Percentiles rank a stretch among this genome's conserved stretches.
phyloP scores from a whole-genome alignment of 768 basidiomycete species.

The Lepiota venenata region DNA sequence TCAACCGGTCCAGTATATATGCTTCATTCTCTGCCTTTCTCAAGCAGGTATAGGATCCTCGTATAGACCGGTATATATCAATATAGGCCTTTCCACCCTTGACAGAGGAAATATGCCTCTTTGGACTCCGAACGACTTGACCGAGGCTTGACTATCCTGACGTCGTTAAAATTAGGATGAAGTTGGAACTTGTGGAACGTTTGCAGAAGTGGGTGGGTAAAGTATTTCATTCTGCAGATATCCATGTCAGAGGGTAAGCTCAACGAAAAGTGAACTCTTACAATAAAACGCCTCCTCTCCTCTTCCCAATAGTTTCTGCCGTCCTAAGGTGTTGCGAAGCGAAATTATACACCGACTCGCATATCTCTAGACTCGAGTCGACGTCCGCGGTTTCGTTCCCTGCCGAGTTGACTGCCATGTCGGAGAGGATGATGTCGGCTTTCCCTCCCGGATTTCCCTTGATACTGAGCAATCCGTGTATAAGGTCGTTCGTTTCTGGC shows the following conservation, averaged over 20 bases:
- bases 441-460: constrained; percentile 31
- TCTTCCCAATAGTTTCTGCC: constrained; percentile 38
- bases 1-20: too few relatives aligned
- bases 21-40: too few relatives aligned
- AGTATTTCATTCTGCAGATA: constrained; percentile 73
- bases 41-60: too few relatives aligned
- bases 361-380: constrained; percentile 68
- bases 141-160: constrained; percentile 75
- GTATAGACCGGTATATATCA: not conserved
- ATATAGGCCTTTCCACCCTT: constrained; percentile 51
- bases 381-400: constrained; percentile 69
- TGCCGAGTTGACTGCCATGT: constrained; percentile 85
- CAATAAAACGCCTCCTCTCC: constrained; percentile 55
- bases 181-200: constrained; percentile 62
- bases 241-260: constrained; percentile 9
- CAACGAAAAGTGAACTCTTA: constrained; percentile 37
- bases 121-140: constrained; percentile 74
- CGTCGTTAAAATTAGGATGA: constrained; percentile 61
- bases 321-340: constrained; percentile 49
- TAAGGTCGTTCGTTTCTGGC: constrained; percentile 39
- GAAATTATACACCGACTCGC: constrained; percentile 71
- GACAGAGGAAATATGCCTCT: constrained; percentile 87
- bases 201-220: constrained; percentile 67
- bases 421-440: constrained; percentile 82
- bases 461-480: constrained; percentile 33